phyloP scores from a whole-genome alignment of 2,329 filamentous ascomycete genomes.

The Neonectria magnoliae region DNA sequence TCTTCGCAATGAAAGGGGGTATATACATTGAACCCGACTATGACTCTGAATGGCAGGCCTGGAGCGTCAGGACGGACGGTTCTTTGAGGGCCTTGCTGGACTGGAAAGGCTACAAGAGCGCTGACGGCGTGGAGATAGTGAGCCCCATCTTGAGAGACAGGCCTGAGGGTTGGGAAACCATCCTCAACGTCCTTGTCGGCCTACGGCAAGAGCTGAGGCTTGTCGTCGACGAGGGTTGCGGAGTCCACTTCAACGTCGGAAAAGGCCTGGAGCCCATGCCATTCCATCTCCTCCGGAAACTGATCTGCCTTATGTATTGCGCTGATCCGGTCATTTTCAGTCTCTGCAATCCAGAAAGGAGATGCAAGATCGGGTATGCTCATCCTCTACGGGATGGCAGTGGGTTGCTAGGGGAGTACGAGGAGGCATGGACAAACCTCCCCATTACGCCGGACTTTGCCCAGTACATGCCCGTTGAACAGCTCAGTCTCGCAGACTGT shows the following conservation, averaged over 20 bases:
- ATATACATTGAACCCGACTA: background rate
- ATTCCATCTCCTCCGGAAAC: conserved; percentile 22
- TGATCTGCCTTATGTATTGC: conserved; percentile 25
- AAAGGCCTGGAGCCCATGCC: conserved; percentile 23
- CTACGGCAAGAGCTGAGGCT: conserved; percentile 29
- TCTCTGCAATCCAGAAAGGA: conserved; percentile 17
- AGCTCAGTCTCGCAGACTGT: background rate
- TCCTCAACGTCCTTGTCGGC: conserved; percentile 27
- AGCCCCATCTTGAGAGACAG: conserved; percentile 26
- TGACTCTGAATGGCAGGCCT: conserved; percentile 21
- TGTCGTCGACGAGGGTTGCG: conserved; percentile 12
- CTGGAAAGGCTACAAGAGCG: conserved; percentile 22
- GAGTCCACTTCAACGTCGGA: conserved; percentile 32
- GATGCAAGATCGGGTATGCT: background rate
- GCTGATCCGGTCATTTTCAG: conserved; percentile 30
- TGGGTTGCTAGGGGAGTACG: background rate
- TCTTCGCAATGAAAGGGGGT: conserved; percentile 3
- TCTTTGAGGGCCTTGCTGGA: background rate
- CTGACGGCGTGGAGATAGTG: conserved; percentile 26
- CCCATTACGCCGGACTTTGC: conserved; percentile 20
- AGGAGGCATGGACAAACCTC: background rate
- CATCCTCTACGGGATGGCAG: background rate
- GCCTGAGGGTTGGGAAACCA: conserved; percentile 26
- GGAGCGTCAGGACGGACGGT: conserved; percentile 19
- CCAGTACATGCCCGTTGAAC: conserved; percentile 11